Percentiles rank a stretch among this genome's conserved stretches.
Evolutionary conservation across 352 stramenopile species (phyloP).

Genomic region (Hyaloperonospora brassicae): DNA sequence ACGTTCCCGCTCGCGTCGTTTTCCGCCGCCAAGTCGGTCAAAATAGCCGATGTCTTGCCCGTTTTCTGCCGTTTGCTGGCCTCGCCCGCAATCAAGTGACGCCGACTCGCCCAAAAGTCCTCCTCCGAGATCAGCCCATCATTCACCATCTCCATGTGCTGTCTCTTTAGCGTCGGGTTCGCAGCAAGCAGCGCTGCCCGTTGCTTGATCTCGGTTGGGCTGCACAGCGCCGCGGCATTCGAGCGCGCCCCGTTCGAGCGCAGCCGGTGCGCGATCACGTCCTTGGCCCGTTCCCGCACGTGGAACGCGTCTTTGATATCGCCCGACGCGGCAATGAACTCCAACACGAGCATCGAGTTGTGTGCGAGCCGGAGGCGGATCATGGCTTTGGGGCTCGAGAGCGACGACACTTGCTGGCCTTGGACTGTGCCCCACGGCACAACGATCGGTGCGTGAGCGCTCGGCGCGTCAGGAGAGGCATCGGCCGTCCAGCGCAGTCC

Average conservation of each 20-base stretch:
- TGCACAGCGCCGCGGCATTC: constrained; percentile 52
- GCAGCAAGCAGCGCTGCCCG: constrained; percentile 64
- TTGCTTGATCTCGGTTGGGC: constrained; percentile 77
- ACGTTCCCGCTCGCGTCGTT: constrained; percentile 66
- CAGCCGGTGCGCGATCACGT: constrained; percentile 49
- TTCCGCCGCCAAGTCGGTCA: constrained; percentile 69
- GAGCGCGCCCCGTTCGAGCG: constrained; percentile 36
- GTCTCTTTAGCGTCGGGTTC: constrained; percentile 70
- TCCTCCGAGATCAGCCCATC: constrained; percentile 78
- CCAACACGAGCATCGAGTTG: constrained; percentile 59
- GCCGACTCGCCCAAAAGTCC: constrained; percentile 80
- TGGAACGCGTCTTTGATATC: constrained; percentile 61
- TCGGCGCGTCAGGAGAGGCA: constrained; percentile 18
- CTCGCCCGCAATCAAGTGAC: constrained; percentile 77
- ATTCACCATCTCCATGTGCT: constrained; percentile 85
- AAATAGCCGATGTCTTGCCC: constrained; percentile 74
- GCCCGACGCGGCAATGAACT: constrained; percentile 46
- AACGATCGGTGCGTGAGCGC: constrained; percentile 34
- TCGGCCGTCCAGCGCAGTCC: constrained; percentile 53
- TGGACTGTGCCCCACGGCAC: constrained; percentile 63
- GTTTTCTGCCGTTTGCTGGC: constrained; percentile 81
- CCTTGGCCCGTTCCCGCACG: constrained; percentile 60
- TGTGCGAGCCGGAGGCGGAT: constrained; percentile 63
- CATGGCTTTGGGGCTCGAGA: constrained; percentile 68
- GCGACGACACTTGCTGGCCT: constrained; percentile 77